Percentiles rank a stretch among this genome's conserved stretches.
phyloP scores from a whole-genome alignment of 257 asterid species.

The Solanum lignicaule region DNA sequence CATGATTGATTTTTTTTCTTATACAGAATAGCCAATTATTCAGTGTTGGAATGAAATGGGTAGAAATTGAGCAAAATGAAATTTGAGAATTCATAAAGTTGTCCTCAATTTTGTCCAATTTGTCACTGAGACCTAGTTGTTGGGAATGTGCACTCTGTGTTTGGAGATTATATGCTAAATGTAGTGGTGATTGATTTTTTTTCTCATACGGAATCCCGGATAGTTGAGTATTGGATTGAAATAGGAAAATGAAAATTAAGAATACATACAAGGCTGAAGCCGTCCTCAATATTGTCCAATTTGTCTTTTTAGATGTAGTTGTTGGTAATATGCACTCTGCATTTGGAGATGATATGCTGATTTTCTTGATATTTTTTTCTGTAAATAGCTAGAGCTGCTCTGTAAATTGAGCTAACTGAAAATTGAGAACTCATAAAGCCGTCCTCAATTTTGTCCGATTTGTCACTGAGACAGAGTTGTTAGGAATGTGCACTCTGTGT shows the following conservation, averaged over 20 bases:
- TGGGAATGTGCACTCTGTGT: background rate
- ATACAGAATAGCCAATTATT: background rate
- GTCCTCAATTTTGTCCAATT: background rate
- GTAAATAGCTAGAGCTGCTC: background rate
- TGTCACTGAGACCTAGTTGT: background rate
- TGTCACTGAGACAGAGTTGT: background rate
- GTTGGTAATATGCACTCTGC: background rate
- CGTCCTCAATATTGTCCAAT: background rate
- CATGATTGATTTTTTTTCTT: background rate
- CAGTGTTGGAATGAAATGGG: background rate
- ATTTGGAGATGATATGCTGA: background rate
- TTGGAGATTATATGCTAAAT: background rate
- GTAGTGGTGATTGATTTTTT: background rate
- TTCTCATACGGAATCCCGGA: background rate
- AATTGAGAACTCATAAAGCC: background rate
- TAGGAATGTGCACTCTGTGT: background rate
- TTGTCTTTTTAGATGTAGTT: background rate
- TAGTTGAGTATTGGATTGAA: background rate
- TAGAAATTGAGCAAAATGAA: background rate
- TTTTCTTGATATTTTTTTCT: background rate
- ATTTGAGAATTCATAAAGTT: background rate
- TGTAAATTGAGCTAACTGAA: background rate
- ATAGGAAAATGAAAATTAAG: background rate
- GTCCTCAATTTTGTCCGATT: background rate
- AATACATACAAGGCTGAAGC: background rate